Evolutionary conservation across 768 basidiomycete species (phyloP), one percentile per base, ranked within the genome.

Genomic region (Serendipita sp.): DNA sequence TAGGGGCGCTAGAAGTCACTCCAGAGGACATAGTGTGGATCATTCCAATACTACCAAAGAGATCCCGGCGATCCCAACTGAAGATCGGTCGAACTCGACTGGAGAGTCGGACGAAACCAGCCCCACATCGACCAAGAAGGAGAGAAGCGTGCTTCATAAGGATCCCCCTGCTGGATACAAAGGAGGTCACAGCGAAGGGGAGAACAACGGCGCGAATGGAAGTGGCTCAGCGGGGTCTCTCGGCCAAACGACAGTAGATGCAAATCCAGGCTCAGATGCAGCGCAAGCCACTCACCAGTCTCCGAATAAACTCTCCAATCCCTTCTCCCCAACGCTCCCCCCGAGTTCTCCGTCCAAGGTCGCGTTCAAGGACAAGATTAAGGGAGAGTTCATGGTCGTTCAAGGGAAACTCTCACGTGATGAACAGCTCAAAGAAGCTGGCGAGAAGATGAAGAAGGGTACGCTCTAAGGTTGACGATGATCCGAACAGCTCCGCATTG

Each of bases 401-500:
- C 53, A 58, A 58, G 53, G 53, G 4, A 33, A n/a, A 11, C 31
- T 58, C 24, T 28, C 53, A 9, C 22, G 53, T 4, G 53, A 58
- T 31, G 31, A 58, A n/a, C 11, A 24, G 13, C 53, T 58, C 53
- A 58, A 58, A n/a, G 53, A 58, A 33, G 53, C 53, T 9, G 53
- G 53, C 30, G 53, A 58, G 31, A 58, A 58, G 53, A 11, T 58
- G 53, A 58, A 58, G n/a, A 58, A 58, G 31, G 53, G 53, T 11
- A 58, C 24, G 17, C 4, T 28, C 4, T 58, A 58, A 50, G 7
- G 7, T 50, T 1, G 34, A 38, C 34, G 34, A 38, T 38, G 34
- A 14, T 7, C 14, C 34, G 14, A 7, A 14, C n/a, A n/a, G n/a
- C n/a, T n/a, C 34, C 5, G 34, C 14, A 38, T 38, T 14, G 34